These are phyloP conservation scores for Gardenia jasminoides DNA, from an alignment of 257 asterid genomes.

Conservation along the genomic window DNA sequence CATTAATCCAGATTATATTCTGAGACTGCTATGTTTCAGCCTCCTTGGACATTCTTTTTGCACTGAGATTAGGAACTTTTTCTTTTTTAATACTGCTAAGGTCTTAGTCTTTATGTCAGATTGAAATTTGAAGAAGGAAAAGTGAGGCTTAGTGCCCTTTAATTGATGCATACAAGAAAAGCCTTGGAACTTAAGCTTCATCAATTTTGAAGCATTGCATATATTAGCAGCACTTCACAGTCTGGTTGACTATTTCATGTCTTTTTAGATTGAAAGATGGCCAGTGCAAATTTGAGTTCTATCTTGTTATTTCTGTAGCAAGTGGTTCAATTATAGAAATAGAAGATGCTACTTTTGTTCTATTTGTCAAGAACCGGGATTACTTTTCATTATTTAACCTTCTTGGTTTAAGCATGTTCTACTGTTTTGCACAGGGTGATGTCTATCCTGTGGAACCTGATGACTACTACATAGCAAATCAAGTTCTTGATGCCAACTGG, in stretches of 20 bases:
- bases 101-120: background rate
- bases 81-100: background rate
- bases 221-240: background rate
- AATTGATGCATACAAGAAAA: background rate
- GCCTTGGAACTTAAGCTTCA: background rate
- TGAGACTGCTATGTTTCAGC: background rate
- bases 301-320: background rate
- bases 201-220: background rate
- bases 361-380: background rate
- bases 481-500: constrained; percentile 88
- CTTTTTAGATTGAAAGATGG: background rate
- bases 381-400: constrained; percentile 7
- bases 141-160: background rate
- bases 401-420: constrained; percentile 13
- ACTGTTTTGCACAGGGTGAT: constrained; percentile 60
- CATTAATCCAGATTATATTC: background rate
- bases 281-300: background rate
- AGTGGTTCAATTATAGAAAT: background rate
- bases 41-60: background rate
- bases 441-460: constrained; percentile 84
- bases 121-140: background rate
- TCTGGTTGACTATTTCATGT: background rate
- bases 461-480: constrained; percentile 45
- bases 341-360: background rate
- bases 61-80: background rate